Evolutionary conservation across 805 yeast genomes (phyloP).

Genomic region (Clavispora phyllophila): DNA sequence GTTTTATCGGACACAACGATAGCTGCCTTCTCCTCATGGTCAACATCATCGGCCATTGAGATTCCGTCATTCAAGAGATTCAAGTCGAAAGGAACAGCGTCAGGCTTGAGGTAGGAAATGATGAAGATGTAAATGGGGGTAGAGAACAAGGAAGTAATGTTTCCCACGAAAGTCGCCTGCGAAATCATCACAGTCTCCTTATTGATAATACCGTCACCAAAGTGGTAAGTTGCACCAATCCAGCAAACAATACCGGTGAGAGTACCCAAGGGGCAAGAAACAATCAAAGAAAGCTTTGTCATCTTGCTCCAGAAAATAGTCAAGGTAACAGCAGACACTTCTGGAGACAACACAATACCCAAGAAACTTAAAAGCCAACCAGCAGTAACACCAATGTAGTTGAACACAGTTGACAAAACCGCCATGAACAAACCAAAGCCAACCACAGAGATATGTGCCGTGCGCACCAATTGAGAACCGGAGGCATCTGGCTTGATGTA

Average conservation of each 20-base stretch:
- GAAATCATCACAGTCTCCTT: constrained; percentile 3
- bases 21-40: constrained; percentile 24
- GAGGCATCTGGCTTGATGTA: constrained; percentile 37
- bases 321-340: constrained; percentile 25
- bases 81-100: constrained; percentile 20
- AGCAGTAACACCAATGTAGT: constrained; percentile 37
- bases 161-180: constrained; percentile 5
- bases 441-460: constrained; percentile 29
- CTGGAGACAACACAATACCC: constrained; percentile 38
- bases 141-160: constrained; percentile 3
- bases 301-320: constrained; percentile 33
- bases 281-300: constrained; percentile 16
- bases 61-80: constrained; percentile 11
- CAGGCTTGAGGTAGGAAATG: constrained; percentile 14
- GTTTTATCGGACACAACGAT: constrained; percentile 11
- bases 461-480: constrained; percentile 30
- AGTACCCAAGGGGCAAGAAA: constrained; percentile 21
- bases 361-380: constrained; percentile 37
- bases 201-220: constrained; percentile 1
- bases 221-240: constrained; percentile 6
- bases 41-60: constrained; percentile 29
- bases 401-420: constrained; percentile 28
- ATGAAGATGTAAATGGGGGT: constrained; percentile 21
- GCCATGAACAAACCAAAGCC: constrained; percentile 42
- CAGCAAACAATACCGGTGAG: constrained; percentile 22